phyloP scores from a whole-genome alignment of 768 basidiomycete species.

The Auricularia sp. region DNA sequence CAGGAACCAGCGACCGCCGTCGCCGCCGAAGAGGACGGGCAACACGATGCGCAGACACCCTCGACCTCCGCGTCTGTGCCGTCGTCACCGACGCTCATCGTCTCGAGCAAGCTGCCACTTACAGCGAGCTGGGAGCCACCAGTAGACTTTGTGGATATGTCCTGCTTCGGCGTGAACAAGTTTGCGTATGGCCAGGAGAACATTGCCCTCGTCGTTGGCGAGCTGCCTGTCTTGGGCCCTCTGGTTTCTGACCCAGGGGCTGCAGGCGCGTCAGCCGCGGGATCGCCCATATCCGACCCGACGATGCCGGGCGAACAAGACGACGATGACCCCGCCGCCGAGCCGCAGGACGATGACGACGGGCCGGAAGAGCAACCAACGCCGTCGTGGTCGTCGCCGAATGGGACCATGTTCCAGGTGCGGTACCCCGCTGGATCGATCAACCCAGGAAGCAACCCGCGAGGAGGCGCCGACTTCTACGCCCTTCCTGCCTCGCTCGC shows the following conservation, averaged over 20 bases:
- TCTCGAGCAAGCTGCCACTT: background rate
- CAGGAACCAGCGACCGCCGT: background rate
- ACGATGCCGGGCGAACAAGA: conserved; percentile 14
- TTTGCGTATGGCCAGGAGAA: conserved; percentile 49
- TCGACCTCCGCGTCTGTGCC: background rate
- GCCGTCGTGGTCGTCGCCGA: background rate
- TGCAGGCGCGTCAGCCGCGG: conserved; percentile 10
- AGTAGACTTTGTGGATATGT: conserved; percentile 44
- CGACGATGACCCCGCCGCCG: conserved; percentile 16
- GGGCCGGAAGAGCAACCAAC: background rate
- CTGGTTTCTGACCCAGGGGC: conserved; percentile 8
- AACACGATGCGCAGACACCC: background rate
- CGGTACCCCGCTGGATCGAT: conserved; percentile 60
- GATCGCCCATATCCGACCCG: conserved; percentile 14
- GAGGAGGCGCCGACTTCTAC: conserved; percentile 69
- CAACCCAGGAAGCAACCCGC: conserved; percentile 44
- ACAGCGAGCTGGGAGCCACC: conserved; percentile 41
- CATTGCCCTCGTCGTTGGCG: conserved; percentile 46
- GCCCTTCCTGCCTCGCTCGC: conserved; percentile 32
- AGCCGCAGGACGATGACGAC: background rate
- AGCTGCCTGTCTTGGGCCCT: conserved; percentile 21
- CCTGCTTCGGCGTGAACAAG: conserved; percentile 46
- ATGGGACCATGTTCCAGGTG: conserved; percentile 38
- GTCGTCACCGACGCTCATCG: background rate
- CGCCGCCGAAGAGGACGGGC: background rate